Conservation (phyloP, 2,329 filamentous ascomycete species). For the Aspergillus ochraceus region DNA sequence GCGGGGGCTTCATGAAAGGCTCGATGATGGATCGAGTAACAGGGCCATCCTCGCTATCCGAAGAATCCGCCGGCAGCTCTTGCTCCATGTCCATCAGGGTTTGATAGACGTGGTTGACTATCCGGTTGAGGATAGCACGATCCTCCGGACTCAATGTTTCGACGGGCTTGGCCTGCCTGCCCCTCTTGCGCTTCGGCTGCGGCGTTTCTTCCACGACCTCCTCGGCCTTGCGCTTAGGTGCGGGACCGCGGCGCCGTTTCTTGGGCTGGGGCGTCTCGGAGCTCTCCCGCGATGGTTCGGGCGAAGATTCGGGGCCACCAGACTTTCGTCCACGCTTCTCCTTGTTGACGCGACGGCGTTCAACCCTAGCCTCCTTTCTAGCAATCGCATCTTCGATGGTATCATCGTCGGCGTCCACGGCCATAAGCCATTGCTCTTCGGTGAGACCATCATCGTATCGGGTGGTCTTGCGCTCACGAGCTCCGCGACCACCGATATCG, state of each 20-base stretch:
- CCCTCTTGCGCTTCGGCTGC: constrained; percentile 74
- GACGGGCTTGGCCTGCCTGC: constrained; percentile 68
- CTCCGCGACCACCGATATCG: constrained; percentile 82
- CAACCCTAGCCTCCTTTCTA: constrained; percentile 81
- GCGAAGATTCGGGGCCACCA: constrained; percentile 64
- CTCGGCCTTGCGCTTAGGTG: constrained; percentile 85
- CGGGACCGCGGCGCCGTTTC: constrained; percentile 75
- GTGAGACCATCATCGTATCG: constrained; percentile 96
- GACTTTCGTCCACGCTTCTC: constrained; percentile 56
- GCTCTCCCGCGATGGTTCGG: constrained; percentile 74
- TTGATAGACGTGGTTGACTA: constrained; percentile 75
- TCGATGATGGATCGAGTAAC: constrained; percentile 81
- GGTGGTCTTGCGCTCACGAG: constrained; percentile 89
- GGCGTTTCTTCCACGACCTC: constrained; percentile 75
- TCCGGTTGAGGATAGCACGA: constrained; percentile 75
- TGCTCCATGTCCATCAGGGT: constrained; percentile 81
- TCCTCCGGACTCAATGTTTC: constrained; percentile 68
- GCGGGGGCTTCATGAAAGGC: constrained; percentile 87
- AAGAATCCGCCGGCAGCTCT: constrained; percentile 57
- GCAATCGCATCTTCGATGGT: constrained; percentile 89
- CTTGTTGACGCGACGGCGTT: constrained; percentile 75
- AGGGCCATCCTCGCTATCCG: constrained; percentile 53
- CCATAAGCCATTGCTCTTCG: constrained; percentile 98
- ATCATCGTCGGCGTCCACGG: constrained; percentile 95
- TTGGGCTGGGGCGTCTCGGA: constrained; percentile 78